A percentile compares a stretch with the other conserved stretches of the same genome.
phyloP scores from a whole-genome alignment of 2,329 filamentous ascomycete species.

The Arthrobotrys musiformis region DNA sequence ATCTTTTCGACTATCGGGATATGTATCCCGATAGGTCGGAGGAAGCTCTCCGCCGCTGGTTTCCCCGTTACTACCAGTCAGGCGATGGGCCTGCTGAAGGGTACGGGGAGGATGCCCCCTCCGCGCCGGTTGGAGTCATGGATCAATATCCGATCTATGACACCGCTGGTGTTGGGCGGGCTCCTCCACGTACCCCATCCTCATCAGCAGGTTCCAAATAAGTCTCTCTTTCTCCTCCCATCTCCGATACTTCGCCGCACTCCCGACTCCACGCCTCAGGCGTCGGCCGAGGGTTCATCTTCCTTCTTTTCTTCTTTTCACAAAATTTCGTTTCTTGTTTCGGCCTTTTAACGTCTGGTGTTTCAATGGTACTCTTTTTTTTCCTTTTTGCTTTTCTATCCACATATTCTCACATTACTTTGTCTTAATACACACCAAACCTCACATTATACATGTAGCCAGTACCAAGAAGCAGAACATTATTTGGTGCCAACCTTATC shows the following conservation, averaged over 20 bases:
- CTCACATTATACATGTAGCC: background rate
- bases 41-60: conserved; percentile 19
- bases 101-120: background rate
- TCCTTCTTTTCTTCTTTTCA: background rate
- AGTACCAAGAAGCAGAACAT: background rate
- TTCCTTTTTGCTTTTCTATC: conserved; percentile 9
- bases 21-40: conserved; percentile 38
- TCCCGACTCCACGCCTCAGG: background rate
- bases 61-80: conserved; percentile 15
- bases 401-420: background rate
- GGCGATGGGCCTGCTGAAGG: background rate
- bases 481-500: background rate
- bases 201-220: background rate
- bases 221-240: background rate
- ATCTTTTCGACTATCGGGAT: conserved; percentile 28
- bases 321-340: conserved; percentile 3
- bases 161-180: background rate
- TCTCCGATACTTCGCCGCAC: background rate
- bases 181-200: conserved; percentile 13
- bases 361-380: conserved; percentile 32
- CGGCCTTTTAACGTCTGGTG: conserved; percentile 27
- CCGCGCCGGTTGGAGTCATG: background rate
- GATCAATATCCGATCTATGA: conserved; percentile 19
- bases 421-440: background rate
- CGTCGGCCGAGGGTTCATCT: background rate